These are phyloP conservation scores for Pseudogymnoascus sp. DNA, from an alignment of 2,329 filamentous ascomycete genomes.

Conservation along the genomic window DNA sequence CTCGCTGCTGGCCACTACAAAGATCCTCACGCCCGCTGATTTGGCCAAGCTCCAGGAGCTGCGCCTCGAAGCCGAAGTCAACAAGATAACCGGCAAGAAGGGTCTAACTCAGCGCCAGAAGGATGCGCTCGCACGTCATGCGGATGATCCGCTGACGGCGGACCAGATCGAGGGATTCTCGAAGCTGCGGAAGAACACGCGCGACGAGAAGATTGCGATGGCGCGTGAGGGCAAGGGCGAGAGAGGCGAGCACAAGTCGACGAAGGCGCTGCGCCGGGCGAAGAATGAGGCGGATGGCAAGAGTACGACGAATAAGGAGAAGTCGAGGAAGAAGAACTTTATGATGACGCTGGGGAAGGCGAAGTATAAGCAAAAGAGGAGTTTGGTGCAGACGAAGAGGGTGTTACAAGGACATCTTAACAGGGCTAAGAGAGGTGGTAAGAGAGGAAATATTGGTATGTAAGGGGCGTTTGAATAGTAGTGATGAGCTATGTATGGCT, in stretches of 20 bases:
- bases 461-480: conserved; percentile 8
- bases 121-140: conserved; percentile 49
- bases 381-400: conserved; percentile 76
- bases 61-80: conserved; percentile 62
- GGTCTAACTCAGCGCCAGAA: conserved; percentile 34
- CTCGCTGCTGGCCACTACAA: conserved; percentile 78
- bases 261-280: conserved; percentile 72
- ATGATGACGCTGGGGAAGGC: conserved; percentile 97
- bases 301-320: conserved; percentile 95
- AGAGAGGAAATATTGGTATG: conserved; percentile 56
- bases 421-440: conserved; percentile 74
- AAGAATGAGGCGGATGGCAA: conserved; percentile 86
- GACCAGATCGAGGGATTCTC: conserved; percentile 85
- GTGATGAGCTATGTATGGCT: neutral
- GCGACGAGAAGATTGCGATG: conserved; percentile 79
- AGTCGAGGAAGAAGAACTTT: conserved; percentile 96
- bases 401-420: conserved; percentile 75
- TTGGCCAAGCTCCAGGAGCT: conserved; percentile 91
- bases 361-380: conserved; percentile 90
- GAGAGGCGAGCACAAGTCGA: conserved; percentile 74
- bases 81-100: conserved; percentile 49
- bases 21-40: conserved; percentile 91
- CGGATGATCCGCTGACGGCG: conserved; percentile 82
- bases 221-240: conserved; percentile 76
- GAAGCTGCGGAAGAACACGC: conserved; percentile 72